phyloP scores from a whole-genome alignment of 225 moss, liverwort and hornwort genomes.

The Anthoceros angustus region DNA sequence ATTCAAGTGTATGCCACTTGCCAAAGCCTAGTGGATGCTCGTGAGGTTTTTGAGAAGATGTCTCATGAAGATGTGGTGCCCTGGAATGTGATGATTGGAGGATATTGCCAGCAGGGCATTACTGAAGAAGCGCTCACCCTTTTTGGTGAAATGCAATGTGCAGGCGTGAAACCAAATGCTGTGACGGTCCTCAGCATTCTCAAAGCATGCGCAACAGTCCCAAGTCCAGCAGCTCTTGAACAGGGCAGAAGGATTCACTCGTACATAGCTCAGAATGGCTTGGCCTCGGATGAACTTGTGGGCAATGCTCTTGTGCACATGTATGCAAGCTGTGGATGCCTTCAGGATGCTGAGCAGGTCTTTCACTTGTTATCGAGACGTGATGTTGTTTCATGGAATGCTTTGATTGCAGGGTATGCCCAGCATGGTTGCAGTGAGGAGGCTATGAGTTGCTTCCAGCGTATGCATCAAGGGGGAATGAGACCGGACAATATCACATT shows the following conservation, averaged over 20 bases:
- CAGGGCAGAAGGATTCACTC: conserved; percentile 1
- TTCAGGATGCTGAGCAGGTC: background rate
- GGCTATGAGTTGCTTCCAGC: background rate
- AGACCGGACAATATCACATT: background rate
- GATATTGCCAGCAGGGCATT: background rate
- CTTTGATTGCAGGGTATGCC: background rate
- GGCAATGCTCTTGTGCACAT: background rate
- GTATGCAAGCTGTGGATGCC: conserved; percentile 3
- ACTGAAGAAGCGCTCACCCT: background rate
- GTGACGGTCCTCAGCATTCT: background rate
- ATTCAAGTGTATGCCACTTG: background rate
- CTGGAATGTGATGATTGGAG: background rate
- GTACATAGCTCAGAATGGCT: background rate
- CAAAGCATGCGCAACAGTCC: background rate
- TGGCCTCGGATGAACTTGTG: background rate
- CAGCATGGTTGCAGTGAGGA: background rate
- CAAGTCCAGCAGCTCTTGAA: conserved; percentile 2
- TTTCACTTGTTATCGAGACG: background rate
- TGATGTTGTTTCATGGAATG: background rate
- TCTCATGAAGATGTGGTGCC: background rate
- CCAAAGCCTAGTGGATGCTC: background rate
- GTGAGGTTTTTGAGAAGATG: background rate
- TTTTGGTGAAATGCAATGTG: background rate
- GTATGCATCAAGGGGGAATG: background rate
- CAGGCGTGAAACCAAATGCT: conserved; percentile 1